These are phyloP conservation scores for Coniosporium apollinis DNA, from an alignment of 495 filamentous ascomycete genomes.

Conservation along the genomic window DNA sequence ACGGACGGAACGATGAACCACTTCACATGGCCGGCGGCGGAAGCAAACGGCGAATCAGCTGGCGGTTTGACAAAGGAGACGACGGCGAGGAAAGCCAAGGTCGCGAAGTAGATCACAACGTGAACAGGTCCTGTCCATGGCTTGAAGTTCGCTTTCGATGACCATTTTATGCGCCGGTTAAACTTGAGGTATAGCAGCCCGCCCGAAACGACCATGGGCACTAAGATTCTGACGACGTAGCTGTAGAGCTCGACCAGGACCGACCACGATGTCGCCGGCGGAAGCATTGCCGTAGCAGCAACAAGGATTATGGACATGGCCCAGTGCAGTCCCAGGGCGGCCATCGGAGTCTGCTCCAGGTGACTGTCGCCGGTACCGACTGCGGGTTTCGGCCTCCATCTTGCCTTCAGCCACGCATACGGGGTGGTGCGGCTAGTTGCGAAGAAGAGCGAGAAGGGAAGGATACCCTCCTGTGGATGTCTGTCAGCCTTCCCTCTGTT, in stretches of 20 bases:
- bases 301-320: conserved; percentile 26
- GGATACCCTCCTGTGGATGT: conserved; percentile 33
- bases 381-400: not conserved
- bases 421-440: conserved; percentile 23
- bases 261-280: conserved; percentile 16
- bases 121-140: conserved; percentile 14
- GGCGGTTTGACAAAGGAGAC: conserved; percentile 7
- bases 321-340: conserved; percentile 29
- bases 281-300: conserved; percentile 13
- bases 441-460: conserved; percentile 32
- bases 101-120: conserved; percentile 13
- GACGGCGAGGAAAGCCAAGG: conserved; percentile 8
- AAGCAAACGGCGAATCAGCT: conserved; percentile 4
- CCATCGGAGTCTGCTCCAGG: conserved; percentile 25
- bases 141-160: conserved; percentile 6
- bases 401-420: conserved; percentile 15
- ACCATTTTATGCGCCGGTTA: conserved; percentile 10
- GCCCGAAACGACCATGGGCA: conserved; percentile 20
- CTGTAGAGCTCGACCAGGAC: conserved; percentile 18
- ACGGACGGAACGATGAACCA: conserved; percentile 19
- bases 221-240: conserved; percentile 15
- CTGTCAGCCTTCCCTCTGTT: no score
- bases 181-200: conserved; percentile 22
- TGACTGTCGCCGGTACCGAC: conserved; percentile 5
- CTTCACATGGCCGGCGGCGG: conserved; percentile 2